phyloP scores from a whole-genome alignment of 352 stramenopile species.

The Thalassiosira livingstoniorum region DNA sequence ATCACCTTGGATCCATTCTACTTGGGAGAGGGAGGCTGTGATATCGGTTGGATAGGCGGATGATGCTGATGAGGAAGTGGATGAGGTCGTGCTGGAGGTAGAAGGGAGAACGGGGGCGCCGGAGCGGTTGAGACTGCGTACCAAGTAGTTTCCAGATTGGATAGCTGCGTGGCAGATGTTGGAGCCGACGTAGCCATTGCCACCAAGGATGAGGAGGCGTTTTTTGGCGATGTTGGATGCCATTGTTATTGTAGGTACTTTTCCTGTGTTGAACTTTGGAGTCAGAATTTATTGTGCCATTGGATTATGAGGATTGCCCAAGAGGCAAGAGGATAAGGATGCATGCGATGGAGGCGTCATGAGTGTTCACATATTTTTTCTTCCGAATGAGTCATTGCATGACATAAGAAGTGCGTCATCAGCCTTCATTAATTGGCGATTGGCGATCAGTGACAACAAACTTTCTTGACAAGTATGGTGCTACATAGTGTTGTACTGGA shows the following conservation, averaged over 20 bases:
- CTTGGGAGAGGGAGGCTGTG: slow-evolving; percentile 53
- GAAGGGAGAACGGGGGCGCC: no score
- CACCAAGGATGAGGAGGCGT: slow-evolving; percentile 88
- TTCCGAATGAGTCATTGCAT: no score
- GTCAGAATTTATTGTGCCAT: no score
- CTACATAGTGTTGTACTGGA: no score
- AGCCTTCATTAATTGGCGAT: no score
- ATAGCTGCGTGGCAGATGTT: slow-evolving; percentile 90
- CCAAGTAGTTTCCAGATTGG: slow-evolving; percentile 87
- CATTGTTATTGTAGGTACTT: background rate
- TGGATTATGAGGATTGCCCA: background rate
- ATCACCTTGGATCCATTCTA: slow-evolving; percentile 90
- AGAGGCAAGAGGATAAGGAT: background rate
- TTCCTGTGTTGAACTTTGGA: background rate
- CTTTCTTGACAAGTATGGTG: no score
- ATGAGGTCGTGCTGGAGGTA: no score
- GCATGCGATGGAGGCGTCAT: background rate
- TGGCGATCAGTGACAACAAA: no score
- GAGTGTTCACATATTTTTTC: background rate
- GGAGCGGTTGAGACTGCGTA: slow-evolving; percentile 89
- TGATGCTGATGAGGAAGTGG: no score
- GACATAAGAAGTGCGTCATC: no score
- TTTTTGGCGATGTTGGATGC: slow-evolving; percentile 28
- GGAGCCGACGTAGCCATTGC: slow-evolving; percentile 90
- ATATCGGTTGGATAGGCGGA: slow-evolving; percentile 82